These are phyloP conservation scores for Venturia oleaginea DNA, from an alignment of 2,329 filamentous ascomycete genomes.

Conservation along the genomic window DNA sequence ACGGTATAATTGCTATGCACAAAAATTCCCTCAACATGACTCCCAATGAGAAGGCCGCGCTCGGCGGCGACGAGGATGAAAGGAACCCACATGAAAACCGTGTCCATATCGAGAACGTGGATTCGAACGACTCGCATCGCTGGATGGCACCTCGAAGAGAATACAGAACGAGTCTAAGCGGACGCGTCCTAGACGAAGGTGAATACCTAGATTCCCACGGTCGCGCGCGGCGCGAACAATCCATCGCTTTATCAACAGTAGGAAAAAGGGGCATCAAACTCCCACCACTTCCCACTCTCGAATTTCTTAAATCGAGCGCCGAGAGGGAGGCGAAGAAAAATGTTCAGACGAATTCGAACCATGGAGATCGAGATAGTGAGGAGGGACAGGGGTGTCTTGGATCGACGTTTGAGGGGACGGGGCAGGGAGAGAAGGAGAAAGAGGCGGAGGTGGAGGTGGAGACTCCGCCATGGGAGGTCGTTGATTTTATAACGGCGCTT, in stretches of 20 bases:
- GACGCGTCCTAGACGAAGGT: slow-evolving; percentile 5
- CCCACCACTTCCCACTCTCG: background rate
- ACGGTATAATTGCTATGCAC: slow-evolving; percentile 10
- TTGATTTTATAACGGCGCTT: slow-evolving; percentile 8
- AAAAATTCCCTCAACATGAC: slow-evolving; percentile 8
- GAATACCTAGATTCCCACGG: slow-evolving; percentile 8
- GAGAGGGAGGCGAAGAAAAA: slow-evolving; percentile 8
- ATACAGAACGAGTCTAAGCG: background rate
- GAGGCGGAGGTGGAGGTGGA: background rate
- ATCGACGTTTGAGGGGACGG: background rate
- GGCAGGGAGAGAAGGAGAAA: background rate
- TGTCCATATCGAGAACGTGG: background rate
- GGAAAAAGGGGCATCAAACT: slow-evolving; percentile 4
- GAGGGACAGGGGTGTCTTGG: background rate
- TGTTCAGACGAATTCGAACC: background rate
- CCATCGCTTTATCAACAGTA: background rate
- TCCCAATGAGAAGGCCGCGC: slow-evolving; percentile 4
- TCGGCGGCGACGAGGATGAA: slow-evolving; percentile 7
- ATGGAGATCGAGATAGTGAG: background rate
- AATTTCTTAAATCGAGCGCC: background rate
- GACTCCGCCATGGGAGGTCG: background rate
- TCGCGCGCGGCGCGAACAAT: background rate
- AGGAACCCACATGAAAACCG: background rate
- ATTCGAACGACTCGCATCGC: background rate
- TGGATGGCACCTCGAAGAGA: background rate